phyloP scores from a whole-genome alignment of 148 eudicot genomes.

The Dianthus caryophyllus region DNA sequence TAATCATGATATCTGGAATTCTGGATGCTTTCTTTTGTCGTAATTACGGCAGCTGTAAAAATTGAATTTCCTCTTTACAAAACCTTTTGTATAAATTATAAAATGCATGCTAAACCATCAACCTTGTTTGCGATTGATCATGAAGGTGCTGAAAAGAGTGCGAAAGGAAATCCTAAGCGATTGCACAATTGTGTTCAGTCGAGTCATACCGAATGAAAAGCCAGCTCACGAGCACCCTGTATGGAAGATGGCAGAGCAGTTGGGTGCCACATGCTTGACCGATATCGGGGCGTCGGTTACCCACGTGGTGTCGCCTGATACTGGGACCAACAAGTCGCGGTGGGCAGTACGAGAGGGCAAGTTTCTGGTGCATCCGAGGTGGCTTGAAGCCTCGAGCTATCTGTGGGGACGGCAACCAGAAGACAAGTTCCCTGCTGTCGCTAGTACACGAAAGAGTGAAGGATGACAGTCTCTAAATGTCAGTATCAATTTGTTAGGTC shows the following conservation, averaged over 20 bases:
- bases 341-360: conserved; percentile 64
- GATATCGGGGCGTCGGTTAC: conserved; percentile 50
- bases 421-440: conserved; percentile 52
- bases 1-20: too few relatives aligned
- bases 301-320: conserved; percentile 59
- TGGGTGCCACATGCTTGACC: conserved; percentile 65
- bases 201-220: conserved; percentile 46
- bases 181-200: conserved; percentile 65
- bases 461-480: neutral
- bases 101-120: neutral
- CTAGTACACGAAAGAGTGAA: neutral
- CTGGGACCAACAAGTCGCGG: conserved; percentile 67
- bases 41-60: neutral
- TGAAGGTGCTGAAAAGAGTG: conserved; percentile 53
- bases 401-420: conserved; percentile 64
- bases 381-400: conserved; percentile 72
- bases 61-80: neutral
- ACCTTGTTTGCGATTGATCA: neutral
- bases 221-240: conserved; percentile 41
- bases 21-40: neutral
- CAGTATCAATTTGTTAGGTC: neutral
- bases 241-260: conserved; percentile 75
- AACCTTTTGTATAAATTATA: neutral
- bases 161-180: conserved; percentile 55
- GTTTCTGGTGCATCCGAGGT: conserved; percentile 57